These are phyloP conservation scores for Passiflora organensis DNA, from an alignment of 345 rosid species.

Conservation along the genomic window DNA sequence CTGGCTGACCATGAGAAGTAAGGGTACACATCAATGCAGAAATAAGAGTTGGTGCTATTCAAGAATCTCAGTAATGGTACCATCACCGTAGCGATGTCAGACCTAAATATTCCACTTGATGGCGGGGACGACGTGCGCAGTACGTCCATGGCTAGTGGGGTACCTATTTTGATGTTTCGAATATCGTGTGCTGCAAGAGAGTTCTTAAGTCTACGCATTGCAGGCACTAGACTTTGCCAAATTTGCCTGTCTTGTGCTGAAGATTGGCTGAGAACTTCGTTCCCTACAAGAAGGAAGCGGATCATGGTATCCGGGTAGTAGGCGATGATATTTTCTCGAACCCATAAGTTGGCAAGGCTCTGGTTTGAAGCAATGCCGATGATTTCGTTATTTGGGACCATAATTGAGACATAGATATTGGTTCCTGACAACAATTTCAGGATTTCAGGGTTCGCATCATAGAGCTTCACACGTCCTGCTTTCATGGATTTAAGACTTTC, in stretches of 20 bases:
- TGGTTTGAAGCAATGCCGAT: slow-evolving; percentile 38
- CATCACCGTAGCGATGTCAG: slow-evolving; percentile 51
- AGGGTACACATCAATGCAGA: slow-evolving; percentile 76
- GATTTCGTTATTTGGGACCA: slow-evolving; percentile 61
- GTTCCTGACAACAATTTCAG: slow-evolving; percentile 44
- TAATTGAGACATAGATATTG: slow-evolving; percentile 47
- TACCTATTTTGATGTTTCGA: slow-evolving; percentile 56
- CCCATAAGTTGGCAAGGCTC: slow-evolving; percentile 42
- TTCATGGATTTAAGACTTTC: slow-evolving; percentile 40
- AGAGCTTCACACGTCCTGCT: slow-evolving; percentile 53
- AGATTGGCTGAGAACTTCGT: slow-evolving; percentile 57
- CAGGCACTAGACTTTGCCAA: slow-evolving; percentile 57
- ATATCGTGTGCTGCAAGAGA: slow-evolving; percentile 39
- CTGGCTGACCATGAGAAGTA: slow-evolving; percentile 64
- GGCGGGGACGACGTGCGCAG: slow-evolving; percentile 59
- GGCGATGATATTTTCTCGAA: slow-evolving; percentile 39
- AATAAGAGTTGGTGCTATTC: slow-evolving; percentile 55
- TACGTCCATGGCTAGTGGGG: slow-evolving; percentile 72
- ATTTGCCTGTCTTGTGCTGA: slow-evolving; percentile 31
- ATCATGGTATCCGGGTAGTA: slow-evolving; percentile 52
- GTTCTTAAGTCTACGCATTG: slow-evolving; percentile 48
- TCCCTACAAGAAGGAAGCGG: slow-evolving; percentile 56
- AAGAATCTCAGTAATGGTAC: slow-evolving; percentile 55
- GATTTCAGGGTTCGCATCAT: slow-evolving; percentile 53
- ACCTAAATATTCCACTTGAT: slow-evolving; percentile 49